Base-by-base conservation (phyloP, 768 basidiomycete species). In the Mycena latifolia region DNA sequence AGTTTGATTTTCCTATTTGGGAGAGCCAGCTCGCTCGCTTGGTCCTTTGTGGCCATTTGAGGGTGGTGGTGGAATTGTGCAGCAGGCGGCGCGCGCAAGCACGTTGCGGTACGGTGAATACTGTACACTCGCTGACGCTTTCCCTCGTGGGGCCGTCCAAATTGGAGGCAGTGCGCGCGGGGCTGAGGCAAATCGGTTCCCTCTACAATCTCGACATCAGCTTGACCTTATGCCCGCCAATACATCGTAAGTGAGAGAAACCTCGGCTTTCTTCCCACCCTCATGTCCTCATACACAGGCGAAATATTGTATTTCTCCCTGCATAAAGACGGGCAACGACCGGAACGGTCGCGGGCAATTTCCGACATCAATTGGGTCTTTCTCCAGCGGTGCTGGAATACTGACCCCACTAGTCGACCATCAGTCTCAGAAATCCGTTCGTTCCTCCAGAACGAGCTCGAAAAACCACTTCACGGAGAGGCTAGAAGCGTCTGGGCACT, bases 1-100 rank as follows among this genome's bases (percentile, higher is more conserved):
- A 50, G 48, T 50, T 50, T 28, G 48, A 50, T 50, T 50, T 50
- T 50, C 48, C 48, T 50, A 20, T 50, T 50, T 50, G 48, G 28
- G 48, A 50, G 48, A 50, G 27, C 48, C 28, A 29, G 48, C 48
- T 50, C 28, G 48, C 48, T n/a, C n/a, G n/a, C 18, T 50, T 50
- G 28, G 48, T 50, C 27, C 48, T 50, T 27, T 37, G 37, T 50
- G 48, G 27, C 48, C 20, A 29, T 29, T 50, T 50, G 48, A 50
- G 48, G 48, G 27, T 37, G 37, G 37, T 15, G 37, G 37, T 37
- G 37, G 37, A 37, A 29, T 29, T 50, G 27, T 50, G 37, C n/a
- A n/a, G n/a, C n/a, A n/a, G n/a, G n/a, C n/a, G n/a, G n/a, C n/a
- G n/a, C n/a, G n/a, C n/a, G n/a, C 48, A 50, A 50, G 48, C 48